A percentile compares a stretch with the other conserved stretches of the same genome.
Conservation (phyloP, 2,329 filamentous ascomycete species). For the Parastagonospora nodorum region DNA sequence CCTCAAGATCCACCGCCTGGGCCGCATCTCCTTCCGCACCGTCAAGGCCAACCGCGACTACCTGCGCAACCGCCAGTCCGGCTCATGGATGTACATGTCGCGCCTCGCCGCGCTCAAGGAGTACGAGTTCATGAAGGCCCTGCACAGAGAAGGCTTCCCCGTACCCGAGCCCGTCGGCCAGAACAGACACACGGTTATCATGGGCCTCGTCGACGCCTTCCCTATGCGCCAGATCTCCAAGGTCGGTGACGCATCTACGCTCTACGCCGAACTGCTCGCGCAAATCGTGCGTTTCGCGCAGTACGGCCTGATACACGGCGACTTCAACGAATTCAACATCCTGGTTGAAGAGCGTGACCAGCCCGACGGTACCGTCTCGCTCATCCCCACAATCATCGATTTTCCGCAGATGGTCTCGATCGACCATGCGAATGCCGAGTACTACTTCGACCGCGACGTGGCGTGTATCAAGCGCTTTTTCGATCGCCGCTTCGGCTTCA, state of each 20-base stretch:
- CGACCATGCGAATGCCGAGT: conserved; percentile 89
- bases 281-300: conserved; percentile 83
- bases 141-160: conserved; percentile 82
- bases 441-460: conserved; percentile 97
- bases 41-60: conserved; percentile 98
- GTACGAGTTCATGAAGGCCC: conserved; percentile 88
- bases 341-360: conserved; percentile 75
- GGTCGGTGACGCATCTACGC: conserved; percentile 79
- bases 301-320: conserved; percentile 91
- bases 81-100: conserved; percentile 98
- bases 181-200: conserved; percentile 93
- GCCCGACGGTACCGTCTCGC: conserved; percentile 50
- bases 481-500: conserved; percentile 84
- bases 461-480: conserved; percentile 96
- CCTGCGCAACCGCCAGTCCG: conserved; percentile 77
- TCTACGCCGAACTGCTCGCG: conserved; percentile 90
- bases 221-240: conserved; percentile 86
- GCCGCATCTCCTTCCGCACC: conserved; percentile 93
- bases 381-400: conserved; percentile 89
- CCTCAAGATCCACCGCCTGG: conserved; percentile 93
- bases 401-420: conserved; percentile 98
- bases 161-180: conserved; percentile 88
- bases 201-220: conserved; percentile 91
- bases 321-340: conserved; percentile 99
- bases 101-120: conserved; percentile 92